These are phyloP conservation scores for Parietichytrium sp. DNA, from an alignment of 108 stramenopile species.

Conservation along the genomic window DNA sequence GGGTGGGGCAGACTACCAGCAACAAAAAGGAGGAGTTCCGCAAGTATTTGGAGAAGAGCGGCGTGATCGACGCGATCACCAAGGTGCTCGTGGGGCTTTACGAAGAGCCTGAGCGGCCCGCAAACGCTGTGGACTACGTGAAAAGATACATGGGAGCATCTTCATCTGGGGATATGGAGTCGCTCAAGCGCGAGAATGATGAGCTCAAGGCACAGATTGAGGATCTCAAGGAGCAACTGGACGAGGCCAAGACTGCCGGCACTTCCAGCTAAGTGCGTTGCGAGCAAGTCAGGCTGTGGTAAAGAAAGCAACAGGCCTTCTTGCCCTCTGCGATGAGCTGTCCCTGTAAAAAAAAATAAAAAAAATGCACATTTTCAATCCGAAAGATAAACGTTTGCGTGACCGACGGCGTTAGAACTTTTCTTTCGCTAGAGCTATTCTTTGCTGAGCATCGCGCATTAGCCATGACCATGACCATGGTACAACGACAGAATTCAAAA, in stretches of 20 bases:
- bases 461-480: too few relatives aligned
- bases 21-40: constrained; percentile 93
- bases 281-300: too few relatives aligned
- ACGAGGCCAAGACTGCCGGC: background rate
- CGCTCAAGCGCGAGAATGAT: constrained; percentile 76
- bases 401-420: too few relatives aligned
- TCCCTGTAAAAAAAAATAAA: too few relatives aligned
- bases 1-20: constrained; percentile 76
- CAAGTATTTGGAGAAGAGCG: constrained; percentile 87
- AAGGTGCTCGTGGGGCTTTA: constrained; percentile 88
- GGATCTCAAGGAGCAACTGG: constrained; percentile 51
- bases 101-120: constrained; percentile 87
- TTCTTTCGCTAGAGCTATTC: too few relatives aligned
- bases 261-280: too few relatives aligned
- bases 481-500: too few relatives aligned
- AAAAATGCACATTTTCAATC: too few relatives aligned
- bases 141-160: constrained; percentile 74
- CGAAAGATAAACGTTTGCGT: too few relatives aligned
- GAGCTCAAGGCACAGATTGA: constrained; percentile 60
- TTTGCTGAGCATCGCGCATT: too few relatives aligned
- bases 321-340: too few relatives aligned
- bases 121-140: constrained; percentile 85
- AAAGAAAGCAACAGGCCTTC: too few relatives aligned
- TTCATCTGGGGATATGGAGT: constrained; percentile 75
- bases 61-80: constrained; percentile 87